These are phyloP conservation scores for Scheffersomyces titani DNA, from an alignment of 1,139 yeast species.

Conservation along the genomic window DNA sequence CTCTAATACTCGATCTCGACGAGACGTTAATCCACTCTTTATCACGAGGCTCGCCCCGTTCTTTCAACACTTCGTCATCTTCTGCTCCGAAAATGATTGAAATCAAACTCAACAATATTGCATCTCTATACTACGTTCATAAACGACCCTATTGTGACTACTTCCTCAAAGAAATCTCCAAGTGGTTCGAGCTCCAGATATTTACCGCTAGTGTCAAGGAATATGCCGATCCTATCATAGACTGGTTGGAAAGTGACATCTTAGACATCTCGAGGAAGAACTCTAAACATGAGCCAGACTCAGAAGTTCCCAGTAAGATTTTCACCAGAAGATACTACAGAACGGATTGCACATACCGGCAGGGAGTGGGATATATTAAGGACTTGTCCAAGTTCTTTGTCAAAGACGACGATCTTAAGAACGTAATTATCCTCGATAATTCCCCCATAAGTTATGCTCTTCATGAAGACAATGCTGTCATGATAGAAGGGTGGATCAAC, in stretches of 20 bases:
- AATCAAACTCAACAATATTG: conserved; percentile 66
- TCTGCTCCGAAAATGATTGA: conserved; percentile 72
- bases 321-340: conserved; percentile 74
- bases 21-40: conserved; percentile 93
- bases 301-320: conserved; percentile 15
- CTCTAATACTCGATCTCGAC: conserved; percentile 83
- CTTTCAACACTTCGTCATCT: conserved; percentile 43
- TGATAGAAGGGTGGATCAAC: conserved; percentile 96
- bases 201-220: conserved; percentile 94
- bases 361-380: conserved; percentile 86
- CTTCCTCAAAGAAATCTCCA: conserved; percentile 72
- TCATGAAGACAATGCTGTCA: conserved; percentile 85
- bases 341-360: conserved; percentile 72
- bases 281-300: background rate
- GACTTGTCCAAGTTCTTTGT: conserved; percentile 60
- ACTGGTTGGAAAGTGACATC: conserved; percentile 65
- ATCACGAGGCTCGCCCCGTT: conserved; percentile 58
- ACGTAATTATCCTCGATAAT: conserved; percentile 82
- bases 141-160: conserved; percentile 91
- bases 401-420: conserved; percentile 60
- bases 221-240: conserved; percentile 96
- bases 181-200: conserved; percentile 87
- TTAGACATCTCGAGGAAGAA: conserved; percentile 10
- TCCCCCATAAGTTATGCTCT: conserved; percentile 86
- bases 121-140: conserved; percentile 85